Evolutionary conservation across 2,329 filamentous ascomycete species (phyloP).

Genomic region (Monosporascus sp.): DNA sequence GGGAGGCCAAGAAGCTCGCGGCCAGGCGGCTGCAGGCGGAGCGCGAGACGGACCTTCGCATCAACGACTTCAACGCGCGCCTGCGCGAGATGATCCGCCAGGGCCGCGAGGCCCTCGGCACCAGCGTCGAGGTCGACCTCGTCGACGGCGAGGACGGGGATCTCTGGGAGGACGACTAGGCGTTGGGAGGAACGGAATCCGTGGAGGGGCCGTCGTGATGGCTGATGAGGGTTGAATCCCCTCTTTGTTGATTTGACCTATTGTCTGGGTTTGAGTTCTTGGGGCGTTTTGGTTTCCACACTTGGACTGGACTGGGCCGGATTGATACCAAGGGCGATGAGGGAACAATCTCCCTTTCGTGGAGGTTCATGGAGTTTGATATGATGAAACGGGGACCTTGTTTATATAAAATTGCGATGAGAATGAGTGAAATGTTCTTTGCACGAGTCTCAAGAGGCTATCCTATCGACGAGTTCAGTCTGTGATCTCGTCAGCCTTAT

Average conservation of each 20-base stretch:
- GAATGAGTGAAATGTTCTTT: no score
- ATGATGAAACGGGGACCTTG: neutral
- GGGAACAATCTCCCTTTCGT: neutral
- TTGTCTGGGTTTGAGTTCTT: neutral
- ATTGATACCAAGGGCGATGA: neutral
- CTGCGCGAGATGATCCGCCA: conserved; percentile 84
- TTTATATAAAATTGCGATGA: neutral
- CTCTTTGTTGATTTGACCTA: neutral
- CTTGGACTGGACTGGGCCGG: neutral
- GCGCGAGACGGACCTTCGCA: conserved; percentile 70
- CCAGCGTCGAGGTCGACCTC: conserved; percentile 60
- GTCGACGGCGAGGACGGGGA: conserved; percentile 20
- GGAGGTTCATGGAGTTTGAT: neutral
- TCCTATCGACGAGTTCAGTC: no score
- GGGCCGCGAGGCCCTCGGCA: conserved; percentile 79
- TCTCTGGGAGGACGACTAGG: conserved; percentile 36
- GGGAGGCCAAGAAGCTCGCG: conserved; percentile 69
- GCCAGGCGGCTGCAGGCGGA: conserved; percentile 69
- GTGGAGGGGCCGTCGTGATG: neutral
- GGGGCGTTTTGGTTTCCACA: neutral
- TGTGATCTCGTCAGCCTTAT: no score
- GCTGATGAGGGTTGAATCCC: no score
- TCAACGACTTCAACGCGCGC: conserved; percentile 73
- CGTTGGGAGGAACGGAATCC: neutral
- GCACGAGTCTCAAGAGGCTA: no score